These are phyloP conservation scores for Hymenochaete sp. DNA, from an alignment of 1,284 basidiomycete genomes.

Conservation along the genomic window DNA sequence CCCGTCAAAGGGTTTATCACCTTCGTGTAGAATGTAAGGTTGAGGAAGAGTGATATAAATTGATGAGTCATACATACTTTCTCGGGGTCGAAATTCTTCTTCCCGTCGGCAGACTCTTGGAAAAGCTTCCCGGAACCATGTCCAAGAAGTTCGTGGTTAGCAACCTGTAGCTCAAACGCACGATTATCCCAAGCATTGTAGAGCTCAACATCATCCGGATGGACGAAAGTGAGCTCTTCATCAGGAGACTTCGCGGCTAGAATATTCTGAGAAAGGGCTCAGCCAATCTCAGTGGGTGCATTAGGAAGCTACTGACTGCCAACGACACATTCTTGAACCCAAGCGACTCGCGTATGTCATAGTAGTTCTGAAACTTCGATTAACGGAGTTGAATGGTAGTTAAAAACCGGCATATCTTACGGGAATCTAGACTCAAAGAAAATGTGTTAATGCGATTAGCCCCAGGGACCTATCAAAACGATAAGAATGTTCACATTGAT, in stretches of 20 bases:
- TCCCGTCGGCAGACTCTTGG: constrained; percentile 64
- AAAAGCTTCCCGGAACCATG: constrained; percentile 77
- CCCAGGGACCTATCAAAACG: neutral
- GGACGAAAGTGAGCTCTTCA: constrained; percentile 72
- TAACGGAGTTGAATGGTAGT: neutral
- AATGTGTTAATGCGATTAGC: neutral
- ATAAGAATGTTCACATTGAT: constrained; percentile 53
- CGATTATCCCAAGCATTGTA: constrained; percentile 70
- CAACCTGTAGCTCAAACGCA: constrained; percentile 78
- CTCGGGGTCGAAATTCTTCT: constrained; percentile 68
- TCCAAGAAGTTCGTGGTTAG: constrained; percentile 76
- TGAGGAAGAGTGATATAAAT: constrained; percentile 1
- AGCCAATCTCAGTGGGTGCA: neutral
- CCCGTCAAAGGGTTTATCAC: constrained; percentile 79
- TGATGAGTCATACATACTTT: constrained; percentile 32
- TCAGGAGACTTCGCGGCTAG: constrained; percentile 78
- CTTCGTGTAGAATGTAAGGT: constrained; percentile 28
- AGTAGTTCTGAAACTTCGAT: constrained; percentile 48
- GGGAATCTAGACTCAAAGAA: constrained; percentile 42
- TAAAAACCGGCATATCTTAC: constrained; percentile 29
- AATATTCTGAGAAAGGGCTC: constrained; percentile 45
- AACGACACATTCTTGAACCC: constrained; percentile 82
- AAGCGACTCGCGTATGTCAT: constrained; percentile 66
- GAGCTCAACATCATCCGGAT: constrained; percentile 58
- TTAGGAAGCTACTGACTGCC: constrained; percentile 38